These are phyloP conservation scores for Sclerotiophoma versabilis DNA, from an alignment of 2,329 filamentous ascomycete genomes.

Conservation along the genomic window DNA sequence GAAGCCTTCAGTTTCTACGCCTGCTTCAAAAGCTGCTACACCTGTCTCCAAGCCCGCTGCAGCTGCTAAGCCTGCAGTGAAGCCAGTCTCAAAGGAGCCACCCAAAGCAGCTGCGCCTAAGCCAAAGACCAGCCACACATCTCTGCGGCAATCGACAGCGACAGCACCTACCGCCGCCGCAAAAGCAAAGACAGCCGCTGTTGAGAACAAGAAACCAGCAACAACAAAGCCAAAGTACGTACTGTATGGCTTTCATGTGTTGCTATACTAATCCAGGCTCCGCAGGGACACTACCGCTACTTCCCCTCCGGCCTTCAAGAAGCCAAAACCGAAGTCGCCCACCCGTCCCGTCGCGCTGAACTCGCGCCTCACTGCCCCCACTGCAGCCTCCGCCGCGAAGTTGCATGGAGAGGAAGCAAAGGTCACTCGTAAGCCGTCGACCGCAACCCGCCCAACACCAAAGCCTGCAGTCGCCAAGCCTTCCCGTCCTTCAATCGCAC, in stretches of 20 bases:
- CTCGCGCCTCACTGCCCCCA: constrained; percentile 72
- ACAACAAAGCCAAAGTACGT: constrained; percentile 24
- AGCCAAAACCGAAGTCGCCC: constrained; percentile 62
- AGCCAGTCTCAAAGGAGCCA: constrained; percentile 33
- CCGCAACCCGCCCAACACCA: constrained; percentile 40
- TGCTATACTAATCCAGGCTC: background rate
- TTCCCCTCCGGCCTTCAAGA: constrained; percentile 45
- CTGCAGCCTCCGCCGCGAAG: constrained; percentile 72
- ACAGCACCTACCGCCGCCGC: constrained; percentile 30
- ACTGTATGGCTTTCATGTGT: background rate
- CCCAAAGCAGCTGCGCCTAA: constrained; percentile 27
- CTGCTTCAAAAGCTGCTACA: constrained; percentile 15
- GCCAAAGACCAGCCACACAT: constrained; percentile 39
- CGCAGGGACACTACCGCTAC: constrained; percentile 24
- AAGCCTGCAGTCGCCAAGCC: constrained; percentile 40
- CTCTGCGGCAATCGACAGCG: constrained; percentile 35
- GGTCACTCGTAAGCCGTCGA: constrained; percentile 45
- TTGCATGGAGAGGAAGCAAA: constrained; percentile 50
- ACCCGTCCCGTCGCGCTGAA: constrained; percentile 73
- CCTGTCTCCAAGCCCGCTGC: constrained; percentile 27
- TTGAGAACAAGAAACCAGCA: constrained; percentile 37
- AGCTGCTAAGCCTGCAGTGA: constrained; percentile 18
- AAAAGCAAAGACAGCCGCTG: constrained; percentile 29
- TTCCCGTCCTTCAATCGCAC: constrained; percentile 48
- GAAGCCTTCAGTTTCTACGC: constrained; percentile 28